These are phyloP conservation scores for Globisporangium yorkense DNA, from an alignment of 352 stramenopile genomes.

Conservation along the genomic window DNA sequence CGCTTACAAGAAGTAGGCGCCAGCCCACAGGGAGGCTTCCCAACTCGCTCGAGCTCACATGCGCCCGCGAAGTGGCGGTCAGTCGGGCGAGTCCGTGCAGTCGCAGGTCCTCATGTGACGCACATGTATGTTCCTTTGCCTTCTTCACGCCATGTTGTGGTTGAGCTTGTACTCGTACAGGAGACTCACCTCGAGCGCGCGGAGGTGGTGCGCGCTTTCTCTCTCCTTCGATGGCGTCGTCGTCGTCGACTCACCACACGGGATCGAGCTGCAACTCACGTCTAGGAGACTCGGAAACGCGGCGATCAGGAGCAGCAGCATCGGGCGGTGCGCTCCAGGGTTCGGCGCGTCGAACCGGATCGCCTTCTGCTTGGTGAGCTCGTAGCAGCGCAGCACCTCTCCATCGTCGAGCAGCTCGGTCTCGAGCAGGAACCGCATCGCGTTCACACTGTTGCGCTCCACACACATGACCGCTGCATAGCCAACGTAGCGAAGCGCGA, in stretches of 20 bases:
- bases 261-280: constrained; percentile 5
- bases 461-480: constrained; percentile 33
- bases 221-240: background rate
- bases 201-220: constrained; percentile 13
- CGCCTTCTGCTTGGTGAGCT: constrained; percentile 25
- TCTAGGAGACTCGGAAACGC: constrained; percentile 23
- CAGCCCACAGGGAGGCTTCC: background rate
- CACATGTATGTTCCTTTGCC: background rate
- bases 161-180: constrained; percentile 48
- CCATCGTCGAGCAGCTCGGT: constrained; percentile 26
- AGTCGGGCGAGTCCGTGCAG: background rate
- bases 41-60: background rate
- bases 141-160: background rate
- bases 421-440: constrained; percentile 24
- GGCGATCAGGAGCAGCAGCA: constrained; percentile 32
- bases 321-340: constrained; percentile 27
- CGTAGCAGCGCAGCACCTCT: constrained; percentile 33
- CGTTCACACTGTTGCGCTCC: constrained; percentile 31
- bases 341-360: constrained; percentile 21
- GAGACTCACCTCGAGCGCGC: constrained; percentile 38
- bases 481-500: constrained; percentile 32
- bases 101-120: background rate
- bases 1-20: constrained; percentile 10
- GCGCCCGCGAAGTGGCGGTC: background rate
- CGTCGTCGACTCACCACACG: background rate